Percentiles rank a stretch among this genome's conserved stretches.
phyloP scores from a whole-genome alignment of 148 eudicot genomes.

The Chenopodium formosanum region DNA sequence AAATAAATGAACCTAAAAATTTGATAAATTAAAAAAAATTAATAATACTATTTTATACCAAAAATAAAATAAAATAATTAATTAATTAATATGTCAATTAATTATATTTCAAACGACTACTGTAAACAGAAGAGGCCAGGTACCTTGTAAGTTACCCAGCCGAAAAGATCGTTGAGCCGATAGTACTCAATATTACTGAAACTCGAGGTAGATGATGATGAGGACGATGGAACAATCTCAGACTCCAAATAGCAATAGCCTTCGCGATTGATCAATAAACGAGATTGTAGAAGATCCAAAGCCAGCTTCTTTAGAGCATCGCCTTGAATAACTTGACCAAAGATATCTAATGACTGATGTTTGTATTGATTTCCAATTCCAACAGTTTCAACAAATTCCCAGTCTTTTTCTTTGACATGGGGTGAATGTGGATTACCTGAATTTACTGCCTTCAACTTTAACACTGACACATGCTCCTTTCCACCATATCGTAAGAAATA shows the following conservation, averaged over 20 bases:
- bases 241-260: neutral
- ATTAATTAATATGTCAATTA: too few relatives aligned
- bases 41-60: too few relatives aligned
- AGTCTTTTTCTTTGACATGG: neutral
- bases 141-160: neutral
- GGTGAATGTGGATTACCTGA: neutral
- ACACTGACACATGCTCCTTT: neutral
- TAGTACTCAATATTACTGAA: neutral
- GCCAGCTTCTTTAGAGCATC: neutral
- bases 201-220: neutral
- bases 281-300: slow-evolving; percentile 2
- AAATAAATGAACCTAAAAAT: too few relatives aligned
- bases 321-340: neutral
- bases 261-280: slow-evolving; percentile 11
- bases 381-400: neutral
- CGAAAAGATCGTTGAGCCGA: neutral
- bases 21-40: too few relatives aligned
- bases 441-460: neutral
- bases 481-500: neutral
- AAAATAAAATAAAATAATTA: too few relatives aligned
- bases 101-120: too few relatives aligned
- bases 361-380: neutral
- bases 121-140: too few relatives aligned
- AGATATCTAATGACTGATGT: neutral
- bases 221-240: neutral